These are phyloP conservation scores for Fusarium piperis DNA, from an alignment of 2,329 filamentous ascomycete species.

Conservation along the genomic window DNA sequence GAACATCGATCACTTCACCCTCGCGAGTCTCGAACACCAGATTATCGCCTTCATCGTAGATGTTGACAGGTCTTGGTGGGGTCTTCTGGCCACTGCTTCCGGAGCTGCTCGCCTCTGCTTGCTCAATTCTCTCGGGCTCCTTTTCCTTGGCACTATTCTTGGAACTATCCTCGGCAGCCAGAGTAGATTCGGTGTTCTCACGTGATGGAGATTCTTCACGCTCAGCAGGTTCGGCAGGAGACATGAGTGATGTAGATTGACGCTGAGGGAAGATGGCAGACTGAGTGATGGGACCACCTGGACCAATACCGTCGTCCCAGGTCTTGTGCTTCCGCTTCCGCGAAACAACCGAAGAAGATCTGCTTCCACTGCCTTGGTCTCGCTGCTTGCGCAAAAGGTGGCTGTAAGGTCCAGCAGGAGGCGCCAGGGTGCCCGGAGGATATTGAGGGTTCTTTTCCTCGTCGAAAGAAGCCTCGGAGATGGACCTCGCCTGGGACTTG, in stretches of 20 bases:
- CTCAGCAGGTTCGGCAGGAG: conserved; percentile 36
- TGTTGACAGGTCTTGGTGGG: conserved; percentile 60
- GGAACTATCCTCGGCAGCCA: conserved; percentile 46
- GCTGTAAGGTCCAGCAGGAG: conserved; percentile 63
- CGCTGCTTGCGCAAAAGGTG: conserved; percentile 84
- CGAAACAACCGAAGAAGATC: conserved; percentile 68
- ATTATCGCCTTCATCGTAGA: conserved; percentile 83
- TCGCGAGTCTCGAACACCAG: conserved; percentile 86
- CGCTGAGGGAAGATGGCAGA: conserved; percentile 84
- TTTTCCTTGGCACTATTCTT: conserved; percentile 47
- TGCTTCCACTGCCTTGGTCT: conserved; percentile 73
- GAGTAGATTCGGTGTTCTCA: conserved; percentile 48
- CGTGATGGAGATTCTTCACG: conserved; percentile 45
- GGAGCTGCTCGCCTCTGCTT: conserved; percentile 34
- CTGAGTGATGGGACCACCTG: conserved; percentile 87
- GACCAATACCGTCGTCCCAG: conserved; percentile 76
- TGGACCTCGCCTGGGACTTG: conserved; percentile 84
- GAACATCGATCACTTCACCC: conserved; percentile 82
- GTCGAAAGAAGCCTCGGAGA: conserved; percentile 80
- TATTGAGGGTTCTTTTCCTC: conserved; percentile 69
- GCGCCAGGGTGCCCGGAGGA: conserved; percentile 76
- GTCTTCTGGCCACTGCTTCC: conserved; percentile 32
- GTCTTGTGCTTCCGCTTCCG: conserved; percentile 72
- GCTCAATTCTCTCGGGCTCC: conserved; percentile 39
- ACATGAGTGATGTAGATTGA: conserved; percentile 40